These are phyloP conservation scores for Microcos paniculata DNA, from an alignment of 345 rosid genomes.

Conservation along the genomic window DNA sequence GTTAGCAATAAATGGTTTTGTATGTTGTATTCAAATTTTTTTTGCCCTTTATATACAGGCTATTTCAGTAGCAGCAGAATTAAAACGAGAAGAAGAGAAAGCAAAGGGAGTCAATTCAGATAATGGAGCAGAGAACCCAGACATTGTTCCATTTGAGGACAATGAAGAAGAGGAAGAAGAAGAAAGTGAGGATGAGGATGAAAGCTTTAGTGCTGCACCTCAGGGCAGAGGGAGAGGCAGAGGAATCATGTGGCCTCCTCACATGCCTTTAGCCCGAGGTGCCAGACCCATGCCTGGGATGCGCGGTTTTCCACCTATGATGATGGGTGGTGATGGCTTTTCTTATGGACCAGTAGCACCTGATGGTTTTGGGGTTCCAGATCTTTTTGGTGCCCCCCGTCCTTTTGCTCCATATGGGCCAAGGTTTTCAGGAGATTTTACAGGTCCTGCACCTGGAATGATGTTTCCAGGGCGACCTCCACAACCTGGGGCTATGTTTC, in stretches of 20 bases:
- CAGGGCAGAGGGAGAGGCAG: conserved; percentile 94
- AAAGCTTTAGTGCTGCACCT: conserved; percentile 45
- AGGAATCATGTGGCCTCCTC: conserved; percentile 97
- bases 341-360: conserved; percentile 63
- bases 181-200: conserved; percentile 89
- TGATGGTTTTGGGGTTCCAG: conserved; percentile 88
- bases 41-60: conserved; percentile 44
- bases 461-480: conserved; percentile 96
- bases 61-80: conserved; percentile 81
- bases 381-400: conserved; percentile 77
- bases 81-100: conserved; percentile 95
- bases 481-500: conserved; percentile 75
- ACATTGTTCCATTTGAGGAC: conserved; percentile 95
- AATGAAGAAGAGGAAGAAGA: conserved; percentile 98
- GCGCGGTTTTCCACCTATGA: conserved; percentile 77
- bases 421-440: conserved; percentile 85
- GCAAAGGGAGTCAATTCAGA: conserved; percentile 93
- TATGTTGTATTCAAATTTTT: conserved; percentile 7
- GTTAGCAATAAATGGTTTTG: conserved; percentile 3
- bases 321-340: conserved; percentile 86
- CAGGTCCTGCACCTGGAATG: conserved; percentile 76
- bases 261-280: conserved; percentile 77
- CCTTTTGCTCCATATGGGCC: conserved; percentile 86
- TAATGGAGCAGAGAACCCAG: conserved; percentile 76
- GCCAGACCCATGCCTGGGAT: conserved; percentile 86